These are phyloP conservation scores for Fusarium euwallaceae DNA, from an alignment of 2,329 filamentous ascomycete genomes.

Conservation along the genomic window DNA sequence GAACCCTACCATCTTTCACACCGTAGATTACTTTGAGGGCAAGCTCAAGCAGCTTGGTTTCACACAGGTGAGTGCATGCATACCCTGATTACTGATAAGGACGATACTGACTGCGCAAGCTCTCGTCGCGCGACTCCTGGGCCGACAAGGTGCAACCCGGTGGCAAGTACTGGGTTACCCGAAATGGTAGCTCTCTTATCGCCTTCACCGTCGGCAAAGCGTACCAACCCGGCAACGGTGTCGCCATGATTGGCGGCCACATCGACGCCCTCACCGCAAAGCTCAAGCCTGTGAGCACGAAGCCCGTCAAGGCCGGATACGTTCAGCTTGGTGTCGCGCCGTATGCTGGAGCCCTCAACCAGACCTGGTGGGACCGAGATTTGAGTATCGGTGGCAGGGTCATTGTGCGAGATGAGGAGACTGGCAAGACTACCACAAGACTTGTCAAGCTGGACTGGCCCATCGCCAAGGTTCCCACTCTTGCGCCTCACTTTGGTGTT, in stretches of 20 bases:
- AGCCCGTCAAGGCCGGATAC: constrained; percentile 88
- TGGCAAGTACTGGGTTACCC: constrained; percentile 89
- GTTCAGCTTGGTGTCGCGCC: constrained; percentile 91
- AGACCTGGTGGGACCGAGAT: constrained; percentile 98
- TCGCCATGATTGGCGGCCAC: constrained; percentile 91
- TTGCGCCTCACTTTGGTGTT: constrained; percentile 93
- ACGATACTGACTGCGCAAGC: constrained; percentile 56
- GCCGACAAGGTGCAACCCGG: constrained; percentile 76
- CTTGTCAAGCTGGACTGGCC: constrained; percentile 95
- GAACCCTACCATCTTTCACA: constrained; percentile 95
- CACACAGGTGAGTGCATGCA: constrained; percentile 66
- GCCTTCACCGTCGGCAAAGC: constrained; percentile 85
- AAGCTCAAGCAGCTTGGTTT: constrained; percentile 82
- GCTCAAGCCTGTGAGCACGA: constrained; percentile 89
- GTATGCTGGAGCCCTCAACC: constrained; percentile 88
- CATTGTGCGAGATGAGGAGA: constrained; percentile 78
- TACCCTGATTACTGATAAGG: not conserved
- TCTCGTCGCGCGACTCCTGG: constrained; percentile 87
- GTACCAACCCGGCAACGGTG: constrained; percentile 87
- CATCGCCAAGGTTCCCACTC: constrained; percentile 89
- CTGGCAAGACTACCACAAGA: constrained; percentile 82
- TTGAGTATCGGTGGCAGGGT: constrained; percentile 91
- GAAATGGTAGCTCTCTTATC: constrained; percentile 88
- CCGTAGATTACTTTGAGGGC: constrained; percentile 81
- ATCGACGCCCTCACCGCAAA: constrained; percentile 92